Evolutionary conservation across 2,329 filamentous ascomycete species (phyloP), one percentile per base, ranked within the genome.

Genomic region (Pseudopyrenochaeta lycopersici): DNA sequence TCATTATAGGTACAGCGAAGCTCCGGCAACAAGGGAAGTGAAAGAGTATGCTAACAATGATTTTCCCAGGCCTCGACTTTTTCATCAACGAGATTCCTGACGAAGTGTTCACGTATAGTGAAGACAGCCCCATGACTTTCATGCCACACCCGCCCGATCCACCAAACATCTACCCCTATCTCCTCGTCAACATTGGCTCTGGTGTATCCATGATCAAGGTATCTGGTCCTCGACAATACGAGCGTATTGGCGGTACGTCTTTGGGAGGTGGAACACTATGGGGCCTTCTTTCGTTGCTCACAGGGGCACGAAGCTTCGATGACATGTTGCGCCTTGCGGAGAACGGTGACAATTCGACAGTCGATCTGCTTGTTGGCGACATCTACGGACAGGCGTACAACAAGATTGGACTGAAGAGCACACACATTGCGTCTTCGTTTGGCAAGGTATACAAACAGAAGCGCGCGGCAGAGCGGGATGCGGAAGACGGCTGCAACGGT

Each of bases 171-270:
- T 98, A 99, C 74, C 95, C 95, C 2, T 99, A 99, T 73, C 87
- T 99, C 38, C 87, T 99, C 27, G 95, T 99, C 69, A 99, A 99
- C 78, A 99, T 99, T 64, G 95, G 95, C 40, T 97, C 93, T 7
- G 95, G 95, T 46, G 95, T 99, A 4, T 95, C 90, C 36, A 96
- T 99, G 85, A 89, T 99, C 77, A 98, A 98, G 74, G 95, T 99
- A 7, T 96, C 91, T 0, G 94, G 93, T 0, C 93, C 92, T 0
- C 86, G 90, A 49, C 85, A 92, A 61, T 97, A 90, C 75, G 84
- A 96, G 76, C 91, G 95, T 67, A 94, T 99, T 9, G 95, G 95
- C 47, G 95, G 95, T 56, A 97, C 95, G 2, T 96, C 93, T 3
- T 85, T 99, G 0, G 95, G 95, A 30, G 95, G 95, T 39, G 95